Base-by-base conservation (phyloP, 129 eudicot genomes). In the Gnaphalium uliginosum region DNA sequence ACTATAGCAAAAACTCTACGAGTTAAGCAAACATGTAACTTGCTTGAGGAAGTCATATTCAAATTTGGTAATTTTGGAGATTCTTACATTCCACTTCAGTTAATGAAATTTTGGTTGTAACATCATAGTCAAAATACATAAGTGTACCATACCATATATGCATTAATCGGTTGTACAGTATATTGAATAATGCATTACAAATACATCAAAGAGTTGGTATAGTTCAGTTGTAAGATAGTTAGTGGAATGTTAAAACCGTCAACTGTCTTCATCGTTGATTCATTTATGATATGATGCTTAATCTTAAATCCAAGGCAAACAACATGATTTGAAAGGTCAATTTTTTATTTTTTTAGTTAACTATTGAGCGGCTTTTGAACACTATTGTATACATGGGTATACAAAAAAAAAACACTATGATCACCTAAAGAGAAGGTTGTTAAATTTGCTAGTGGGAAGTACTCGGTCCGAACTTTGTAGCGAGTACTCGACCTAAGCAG, bases 61-160 rank as follows among this genome's bases (percentile, higher is more conserved):
- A 66, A 26, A 63, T 61, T 79, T 68, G 73, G 66, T 68, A 62
- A 60, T 33, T 79, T 64, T 35, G 21, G 60, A 33, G 73, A 79
- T 79, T 79, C 68, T 72, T 79, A 72, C 73, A 64, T 79, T 61
- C 74, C 74, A 72, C 83, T 79, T 64, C 73, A 72, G 66, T 54
- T 19, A 4, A 54, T 51, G 73, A 64, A 53, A 51, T 7, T 65
- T 65, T 79, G 51, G 83, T 72, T 72, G 33, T 53, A 72, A 79
- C 14, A 25, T 79, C 78, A 50, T 53, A 64, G n/a, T 79, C 83
- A 72, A 53, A 41, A 57, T 13, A 67, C 60, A 53, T 23, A 64
- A 29, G 60, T 18, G 69, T 17, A 51, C 72, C 57, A 78, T 59
- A 19, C 10, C 2, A 15, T n/a, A 6, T 58, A 15, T 69, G 69